Evolutionary conservation across 331 rosid species (phyloP).

Genomic region (Pyracantha coccinea): DNA sequence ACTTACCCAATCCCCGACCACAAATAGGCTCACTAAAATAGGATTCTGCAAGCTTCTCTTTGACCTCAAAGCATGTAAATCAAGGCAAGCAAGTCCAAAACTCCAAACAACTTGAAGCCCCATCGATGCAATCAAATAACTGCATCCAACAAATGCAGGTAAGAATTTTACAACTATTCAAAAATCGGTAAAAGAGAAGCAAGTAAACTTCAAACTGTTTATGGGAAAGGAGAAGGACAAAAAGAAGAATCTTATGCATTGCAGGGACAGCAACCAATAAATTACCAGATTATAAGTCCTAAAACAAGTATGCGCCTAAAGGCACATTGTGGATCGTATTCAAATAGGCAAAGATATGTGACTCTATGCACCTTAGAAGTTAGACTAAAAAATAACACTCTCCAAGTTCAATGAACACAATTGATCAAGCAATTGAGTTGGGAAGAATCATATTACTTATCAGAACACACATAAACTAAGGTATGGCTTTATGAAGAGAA

Average conservation of each 20-base stretch:
- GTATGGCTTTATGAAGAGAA: neutral
- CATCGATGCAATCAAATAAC: constrained; percentile 41
- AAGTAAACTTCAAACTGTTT: neutral
- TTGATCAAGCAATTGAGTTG: neutral
- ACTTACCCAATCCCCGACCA: constrained; percentile 40
- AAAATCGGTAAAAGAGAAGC: neutral
- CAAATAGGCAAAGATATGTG: neutral
- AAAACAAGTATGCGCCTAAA: neutral
- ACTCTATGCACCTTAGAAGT: neutral
- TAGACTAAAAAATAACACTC: neutral
- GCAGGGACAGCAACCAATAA: neutral
- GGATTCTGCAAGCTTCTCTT: constrained; percentile 35
- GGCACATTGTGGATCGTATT: neutral
- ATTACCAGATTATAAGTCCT: neutral
- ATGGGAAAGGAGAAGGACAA: neutral
- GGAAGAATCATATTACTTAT: neutral
- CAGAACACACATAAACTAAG: neutral
- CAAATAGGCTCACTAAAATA: constrained; percentile 31
- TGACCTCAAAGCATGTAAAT: constrained; percentile 37
- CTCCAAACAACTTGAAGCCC: constrained; percentile 46
- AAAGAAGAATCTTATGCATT: neutral
- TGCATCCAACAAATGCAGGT: constrained; percentile 14
- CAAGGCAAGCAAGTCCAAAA: constrained; percentile 41
- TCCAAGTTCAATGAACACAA: neutral
- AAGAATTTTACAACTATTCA: constrained; percentile 8